Base-by-base conservation (phyloP, 1,284 basidiomycete species). In the Coniferiporia weirii region DNA sequence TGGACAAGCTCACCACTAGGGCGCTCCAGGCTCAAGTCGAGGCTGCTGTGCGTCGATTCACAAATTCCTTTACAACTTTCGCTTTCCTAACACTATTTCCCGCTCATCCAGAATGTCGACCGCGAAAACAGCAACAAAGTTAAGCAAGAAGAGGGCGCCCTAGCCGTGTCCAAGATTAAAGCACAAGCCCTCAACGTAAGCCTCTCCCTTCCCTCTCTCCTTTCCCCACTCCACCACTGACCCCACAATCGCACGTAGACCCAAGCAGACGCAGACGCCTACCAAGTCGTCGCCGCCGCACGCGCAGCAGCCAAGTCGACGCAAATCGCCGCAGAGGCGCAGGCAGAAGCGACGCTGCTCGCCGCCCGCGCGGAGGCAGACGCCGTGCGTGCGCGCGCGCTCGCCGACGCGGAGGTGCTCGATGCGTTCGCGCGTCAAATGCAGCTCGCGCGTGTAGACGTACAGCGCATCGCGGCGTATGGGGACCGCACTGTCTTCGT, bases 41-140 rank as follows among this genome's bases (percentile, higher is more conserved):
- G 70, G 89, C 89, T 58, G 88, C 89, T 20, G 85, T 87, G 70
- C 66, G 82, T 76, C 12, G 36, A 50, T 19, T 49, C 34, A 32
- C 17, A 22, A n/a, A 12, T 19, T 32, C 27, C 27, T 27, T 27
- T 27, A 27, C 27, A 27, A 45, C 17, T 34, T 38, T 27, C 40
- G 56, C 9, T 43, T 49, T 46, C 19, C 8, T 59, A 19, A 50
- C 4, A 1, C 50, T 12, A 35, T 40, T 4, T n/a, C 35, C 27
- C 35, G 5, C 34, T 12, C 35, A n/a, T 48, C 8, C 60, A 87
- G 82, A 91, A 91, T 64, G 89, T 91, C 54, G 89, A 91, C 70
- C 72, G 89, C 59, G 89, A 91, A 71, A 91, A 91, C 68, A 87
- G 84, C 73, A 91, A 91, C 73, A 87, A 87, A 70, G 85, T 90